These are phyloP conservation scores for Haematococcus sp. DNA, from an alignment of 139 green algal genomes.

Conservation along the genomic window DNA sequence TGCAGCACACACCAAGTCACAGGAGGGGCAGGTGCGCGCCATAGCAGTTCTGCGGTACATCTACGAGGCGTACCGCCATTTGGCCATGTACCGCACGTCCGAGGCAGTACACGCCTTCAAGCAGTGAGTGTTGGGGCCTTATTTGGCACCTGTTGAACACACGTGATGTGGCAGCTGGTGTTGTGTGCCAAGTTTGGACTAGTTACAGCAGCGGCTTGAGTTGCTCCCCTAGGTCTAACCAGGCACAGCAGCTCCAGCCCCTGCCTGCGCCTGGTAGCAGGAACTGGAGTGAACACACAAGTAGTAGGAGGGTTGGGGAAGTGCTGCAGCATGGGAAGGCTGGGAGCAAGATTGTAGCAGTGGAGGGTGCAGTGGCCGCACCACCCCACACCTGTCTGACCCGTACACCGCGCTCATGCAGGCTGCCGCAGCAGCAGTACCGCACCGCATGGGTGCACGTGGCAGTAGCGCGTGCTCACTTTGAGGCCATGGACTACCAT, in stretches of 20 bases:
- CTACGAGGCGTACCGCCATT: slow-evolving; percentile 54
- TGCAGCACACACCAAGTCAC: background rate
- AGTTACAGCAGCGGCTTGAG: too few species aligned
- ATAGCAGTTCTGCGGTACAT: slow-evolving; percentile 58
- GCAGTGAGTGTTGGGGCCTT: slow-evolving; percentile 6
- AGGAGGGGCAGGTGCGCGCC: background rate
- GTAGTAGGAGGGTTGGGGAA: too few species aligned
- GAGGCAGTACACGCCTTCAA: slow-evolving; percentile 70
- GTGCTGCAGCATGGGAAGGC: too few species aligned
- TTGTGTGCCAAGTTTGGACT: too few species aligned
- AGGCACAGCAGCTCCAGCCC: too few species aligned
- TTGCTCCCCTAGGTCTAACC: too few species aligned
- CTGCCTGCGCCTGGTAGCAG: too few species aligned
- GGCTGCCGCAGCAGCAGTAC: slow-evolving; percentile 66
- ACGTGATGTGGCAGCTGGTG: too few species aligned
- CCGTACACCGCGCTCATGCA: background rate
- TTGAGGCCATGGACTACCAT: slow-evolving; percentile 87
- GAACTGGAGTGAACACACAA: too few species aligned
- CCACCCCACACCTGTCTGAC: background rate
- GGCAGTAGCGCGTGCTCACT: slow-evolving; percentile 73
- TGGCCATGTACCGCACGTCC: slow-evolving; percentile 72
- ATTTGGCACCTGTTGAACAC: too few species aligned
- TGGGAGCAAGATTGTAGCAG: too few species aligned
- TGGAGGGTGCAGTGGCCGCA: background rate
- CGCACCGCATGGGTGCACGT: slow-evolving; percentile 79